Evolutionary conservation across 305 asterid genomes (phyloP).

Genomic region (Fraxinus paxiana): DNA sequence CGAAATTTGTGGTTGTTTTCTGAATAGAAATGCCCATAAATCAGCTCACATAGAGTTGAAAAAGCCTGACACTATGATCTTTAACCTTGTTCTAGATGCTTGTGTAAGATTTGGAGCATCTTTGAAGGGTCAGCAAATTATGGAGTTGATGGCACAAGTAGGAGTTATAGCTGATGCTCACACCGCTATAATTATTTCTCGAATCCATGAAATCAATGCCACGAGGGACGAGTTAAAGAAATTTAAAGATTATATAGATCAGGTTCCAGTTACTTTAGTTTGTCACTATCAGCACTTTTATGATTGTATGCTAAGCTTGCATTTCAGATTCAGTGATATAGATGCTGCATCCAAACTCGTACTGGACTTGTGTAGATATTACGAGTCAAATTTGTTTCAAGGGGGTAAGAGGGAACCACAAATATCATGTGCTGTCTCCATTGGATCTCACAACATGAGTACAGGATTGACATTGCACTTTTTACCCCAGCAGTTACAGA

Average conservation of each 20-base stretch:
- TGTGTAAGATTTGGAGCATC: conserved; percentile 64
- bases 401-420: conserved; percentile 28
- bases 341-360: conserved; percentile 67
- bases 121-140: conserved; percentile 55
- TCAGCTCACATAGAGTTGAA: conserved; percentile 34
- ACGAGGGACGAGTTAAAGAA: conserved; percentile 68
- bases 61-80: conserved; percentile 51
- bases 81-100: conserved; percentile 80
- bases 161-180: conserved; percentile 70
- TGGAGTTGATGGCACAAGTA: conserved; percentile 67
- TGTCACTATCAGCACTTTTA: conserved; percentile 59
- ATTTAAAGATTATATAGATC: conserved; percentile 47
- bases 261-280: conserved; percentile 35
- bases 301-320: conserved; percentile 58
- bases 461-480: conserved; percentile 56
- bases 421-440: conserved; percentile 41
- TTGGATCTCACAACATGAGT: conserved; percentile 62
- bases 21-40: conserved; percentile 30
- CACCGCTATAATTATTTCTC: conserved; percentile 52
- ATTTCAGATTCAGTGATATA: conserved; percentile 65
- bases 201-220: conserved; percentile 61
- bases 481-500: conserved; percentile 44
- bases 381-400: conserved; percentile 18
- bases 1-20: conserved; percentile 45
- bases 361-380: conserved; percentile 34